Percentiles rank a stretch among this genome's conserved stretches.
Evolutionary conservation across 805 yeast genomes (phyloP).

Genomic region (Vanderwaltozyma tropicalis): DNA sequence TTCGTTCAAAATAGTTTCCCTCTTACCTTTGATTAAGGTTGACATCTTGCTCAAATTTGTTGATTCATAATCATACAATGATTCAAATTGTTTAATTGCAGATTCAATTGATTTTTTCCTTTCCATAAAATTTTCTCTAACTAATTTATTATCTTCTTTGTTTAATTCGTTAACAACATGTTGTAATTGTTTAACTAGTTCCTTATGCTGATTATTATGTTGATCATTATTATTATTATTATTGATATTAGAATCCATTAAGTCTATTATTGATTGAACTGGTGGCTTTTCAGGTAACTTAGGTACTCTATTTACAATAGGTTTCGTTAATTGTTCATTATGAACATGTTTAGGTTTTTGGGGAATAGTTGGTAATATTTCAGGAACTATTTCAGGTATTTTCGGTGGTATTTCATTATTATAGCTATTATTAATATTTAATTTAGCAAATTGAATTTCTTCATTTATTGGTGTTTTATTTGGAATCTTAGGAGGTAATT

Average conservation of each 20-base stretch:
- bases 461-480: too few species aligned
- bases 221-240: too few species aligned
- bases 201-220: slow-evolving; percentile 7
- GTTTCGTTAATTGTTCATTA: too few species aligned
- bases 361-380: not conserved
- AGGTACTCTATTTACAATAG: too few species aligned
- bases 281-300: slow-evolving; percentile 6
- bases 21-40: slow-evolving; percentile 22
- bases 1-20: slow-evolving; percentile 21
- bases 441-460: too few species aligned
- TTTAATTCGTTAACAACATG: slow-evolving; percentile 7
- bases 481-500: not conserved
- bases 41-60: slow-evolving; percentile 19
- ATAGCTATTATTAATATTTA: too few species aligned
- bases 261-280: slow-evolving; percentile 6
- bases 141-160: slow-evolving; percentile 4
- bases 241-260: slow-evolving; percentile 6
- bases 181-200: slow-evolving; percentile 9
- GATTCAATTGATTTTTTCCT: slow-evolving; percentile 18
- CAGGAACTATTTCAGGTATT: not conserved
- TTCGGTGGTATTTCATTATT: not conserved
- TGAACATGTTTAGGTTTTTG: not conserved
- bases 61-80: slow-evolving; percentile 30
- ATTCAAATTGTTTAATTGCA: slow-evolving; percentile 30
- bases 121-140: slow-evolving; percentile 4